Evolutionary conservation across 1,284 basidiomycete genomes (phyloP), one percentile per base, ranked within the genome.

Genomic region (Xerocomus minutiporus): DNA sequence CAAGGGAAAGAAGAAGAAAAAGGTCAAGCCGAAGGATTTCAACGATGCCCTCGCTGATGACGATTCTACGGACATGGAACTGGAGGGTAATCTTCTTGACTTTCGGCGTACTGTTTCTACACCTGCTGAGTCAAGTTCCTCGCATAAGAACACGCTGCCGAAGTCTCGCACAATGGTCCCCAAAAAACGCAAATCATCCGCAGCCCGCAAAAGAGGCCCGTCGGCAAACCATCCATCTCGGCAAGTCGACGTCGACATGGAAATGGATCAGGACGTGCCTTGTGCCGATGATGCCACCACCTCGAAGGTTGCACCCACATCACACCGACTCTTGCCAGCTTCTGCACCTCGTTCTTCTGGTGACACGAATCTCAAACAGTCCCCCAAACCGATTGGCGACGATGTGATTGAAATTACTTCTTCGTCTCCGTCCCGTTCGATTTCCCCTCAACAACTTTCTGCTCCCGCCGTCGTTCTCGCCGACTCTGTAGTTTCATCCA

Each of bases 11-110:
- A 72, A 68, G 50, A 79, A 75, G 60, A 79, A 75, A 61, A 72
- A 71, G 57, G 77, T 75, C 62, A 80, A 77, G 57, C 57, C 51
- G 36, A 60, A 60, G 42, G 51, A 63, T 29, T 64, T 72, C 34
- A 51, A 71, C 28, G 57, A 65, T 5, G 53, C 73, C 3, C 74
- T 79, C 41, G 78, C 80, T 48, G 78, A 84, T 36, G 81, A 82
- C 29, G 79, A 78, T 50, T 82, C 86, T 46, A 75, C 77, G 52
- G 84, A 87, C 51, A 73, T 80, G 40, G 83, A 84, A 60, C 77
- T 85, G 25, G 82, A 82, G 15, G 69, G 73, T 4, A 71, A 79
- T 15, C 60, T 80, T 12, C 63, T 72, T 53, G 70, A 66, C 50
- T 69, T 75, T 20, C 78, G 77, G 34, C 74, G 82, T 32, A 74